Conservation (phyloP, 164 flowering plant species). For the Piper longum region DNA sequence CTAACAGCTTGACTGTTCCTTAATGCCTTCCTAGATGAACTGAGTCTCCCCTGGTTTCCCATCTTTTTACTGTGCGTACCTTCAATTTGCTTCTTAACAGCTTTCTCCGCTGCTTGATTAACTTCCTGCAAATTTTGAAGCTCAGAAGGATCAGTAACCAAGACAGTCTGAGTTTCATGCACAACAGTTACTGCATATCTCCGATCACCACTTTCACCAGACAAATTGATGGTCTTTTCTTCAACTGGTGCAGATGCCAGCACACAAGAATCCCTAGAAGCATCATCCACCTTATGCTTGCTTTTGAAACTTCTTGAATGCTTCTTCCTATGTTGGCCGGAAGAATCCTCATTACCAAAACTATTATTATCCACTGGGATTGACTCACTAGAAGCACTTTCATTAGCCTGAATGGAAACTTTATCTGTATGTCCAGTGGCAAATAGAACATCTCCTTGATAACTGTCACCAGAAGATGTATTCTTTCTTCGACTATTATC, state of each 20-base stretch:
- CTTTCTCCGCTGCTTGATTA: constrained; percentile 21
- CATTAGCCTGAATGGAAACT: constrained; percentile 4
- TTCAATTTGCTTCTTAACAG: constrained; percentile 24
- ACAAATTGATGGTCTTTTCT: constrained; percentile 11
- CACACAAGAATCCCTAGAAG: constrained; percentile 9
- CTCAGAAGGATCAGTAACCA: constrained; percentile 7
- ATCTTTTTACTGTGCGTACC: constrained; percentile 26
- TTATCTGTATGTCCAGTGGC: neutral
- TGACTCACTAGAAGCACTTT: constrained; percentile 15
- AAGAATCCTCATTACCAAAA: constrained; percentile 26
- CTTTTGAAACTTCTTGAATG: constrained; percentile 36
- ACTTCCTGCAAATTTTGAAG: constrained; percentile 13
- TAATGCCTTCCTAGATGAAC: constrained; percentile 39
- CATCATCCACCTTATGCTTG: constrained; percentile 47
- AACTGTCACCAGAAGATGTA: constrained; percentile 22
- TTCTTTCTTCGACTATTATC: constrained; percentile 38
- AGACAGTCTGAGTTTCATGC: constrained; percentile 15
- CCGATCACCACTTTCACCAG: constrained; percentile 19
- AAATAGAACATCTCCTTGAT: constrained; percentile 15
- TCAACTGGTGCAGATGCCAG: constrained; percentile 16
- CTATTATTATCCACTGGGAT: constrained; percentile 12
- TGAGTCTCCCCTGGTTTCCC: constrained; percentile 48
- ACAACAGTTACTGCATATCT: constrained; percentile 16
- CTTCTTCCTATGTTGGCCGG: constrained; percentile 38
- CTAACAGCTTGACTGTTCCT: constrained; percentile 38